phyloP scores from a whole-genome alignment of 805 yeast genomes.

The Candida endomychidarum region DNA sequence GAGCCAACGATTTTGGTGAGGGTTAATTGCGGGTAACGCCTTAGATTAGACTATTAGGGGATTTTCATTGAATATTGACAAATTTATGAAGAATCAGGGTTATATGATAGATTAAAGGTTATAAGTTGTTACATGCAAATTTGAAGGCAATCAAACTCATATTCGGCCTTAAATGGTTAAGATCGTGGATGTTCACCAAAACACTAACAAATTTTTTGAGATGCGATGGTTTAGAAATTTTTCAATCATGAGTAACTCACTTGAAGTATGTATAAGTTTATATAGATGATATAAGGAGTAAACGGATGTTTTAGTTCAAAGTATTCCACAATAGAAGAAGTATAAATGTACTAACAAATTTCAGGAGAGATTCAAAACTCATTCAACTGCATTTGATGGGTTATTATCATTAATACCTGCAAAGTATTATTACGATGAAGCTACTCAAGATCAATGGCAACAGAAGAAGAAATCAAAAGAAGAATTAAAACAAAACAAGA shows the following conservation, averaged over 20 bases:
- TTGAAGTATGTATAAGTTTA: slow-evolving; percentile 50
- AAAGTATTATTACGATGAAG: slow-evolving; percentile 89
- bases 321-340: background rate
- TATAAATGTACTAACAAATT: slow-evolving; percentile 22
- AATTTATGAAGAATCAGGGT: too few species aligned
- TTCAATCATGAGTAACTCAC: slow-evolving; percentile 50
- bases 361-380: slow-evolving; percentile 76
- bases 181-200: too few species aligned
- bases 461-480: slow-evolving; percentile 72
- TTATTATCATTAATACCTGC: slow-evolving; percentile 90
- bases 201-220: slow-evolving; percentile 2
- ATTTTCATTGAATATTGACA: background rate
- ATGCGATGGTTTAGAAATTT: slow-evolving; percentile 12
- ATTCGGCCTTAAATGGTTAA: too few species aligned
- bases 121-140: too few species aligned
- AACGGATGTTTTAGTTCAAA: background rate
- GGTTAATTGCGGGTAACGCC: slow-evolving; percentile 6
- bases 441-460: slow-evolving; percentile 87
- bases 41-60: background rate
- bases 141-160: too few species aligned
- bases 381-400: slow-evolving; percentile 84
- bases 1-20: slow-evolving; percentile 8
- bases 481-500: slow-evolving; percentile 59
- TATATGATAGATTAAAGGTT: too few species aligned
- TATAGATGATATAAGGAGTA: background rate